A percentile compares a stretch with the other conserved stretches of the same genome.
phyloP scores from a whole-genome alignment of 768 basidiomycete species.

The Lenzites betulinus region DNA sequence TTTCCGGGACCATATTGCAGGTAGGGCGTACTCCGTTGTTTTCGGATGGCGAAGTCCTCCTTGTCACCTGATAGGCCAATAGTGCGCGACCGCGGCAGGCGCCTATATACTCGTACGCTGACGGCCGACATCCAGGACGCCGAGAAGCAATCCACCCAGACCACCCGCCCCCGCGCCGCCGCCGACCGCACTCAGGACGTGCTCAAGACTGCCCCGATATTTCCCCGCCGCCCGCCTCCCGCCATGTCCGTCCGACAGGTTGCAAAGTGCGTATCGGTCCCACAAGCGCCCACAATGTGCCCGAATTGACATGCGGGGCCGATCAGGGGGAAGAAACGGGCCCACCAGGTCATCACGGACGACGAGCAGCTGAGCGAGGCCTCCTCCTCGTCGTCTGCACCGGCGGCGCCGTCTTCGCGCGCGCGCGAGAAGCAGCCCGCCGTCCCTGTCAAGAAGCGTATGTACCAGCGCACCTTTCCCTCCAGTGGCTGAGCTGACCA shows the following conservation, averaged over 20 bases:
- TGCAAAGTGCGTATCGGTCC: slow-evolving; percentile 32
- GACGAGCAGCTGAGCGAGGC: slow-evolving; percentile 33
- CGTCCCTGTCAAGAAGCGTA: slow-evolving; percentile 46
- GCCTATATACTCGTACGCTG: too few species aligned
- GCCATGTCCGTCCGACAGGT: slow-evolving; percentile 19
- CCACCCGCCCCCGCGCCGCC: not conserved
- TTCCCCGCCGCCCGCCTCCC: slow-evolving; percentile 24
- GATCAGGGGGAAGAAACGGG: slow-evolving; percentile 53
- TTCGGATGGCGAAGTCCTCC: too few species aligned
- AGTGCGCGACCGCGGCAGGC: too few species aligned
- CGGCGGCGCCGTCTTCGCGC: slow-evolving; percentile 24
- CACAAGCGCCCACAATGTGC: slow-evolving; percentile 1
- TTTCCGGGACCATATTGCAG: too few species aligned
- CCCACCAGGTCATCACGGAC: slow-evolving; percentile 30
- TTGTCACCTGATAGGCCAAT: too few species aligned
- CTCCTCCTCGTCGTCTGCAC: slow-evolving; percentile 38
- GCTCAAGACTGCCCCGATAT: not conserved
- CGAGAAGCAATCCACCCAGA: slow-evolving; percentile 28
- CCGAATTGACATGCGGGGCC: not conserved
- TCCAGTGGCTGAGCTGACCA: not conserved
- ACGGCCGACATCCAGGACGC: slow-evolving; percentile 18
- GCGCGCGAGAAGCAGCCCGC: slow-evolving; percentile 18
- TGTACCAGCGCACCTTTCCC: not conserved
- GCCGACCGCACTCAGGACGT: not conserved
- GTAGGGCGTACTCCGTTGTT: slow-evolving; percentile 4